Evolutionary conservation across 805 yeast species (phyloP).

Genomic region (Barnettozyma californica): DNA sequence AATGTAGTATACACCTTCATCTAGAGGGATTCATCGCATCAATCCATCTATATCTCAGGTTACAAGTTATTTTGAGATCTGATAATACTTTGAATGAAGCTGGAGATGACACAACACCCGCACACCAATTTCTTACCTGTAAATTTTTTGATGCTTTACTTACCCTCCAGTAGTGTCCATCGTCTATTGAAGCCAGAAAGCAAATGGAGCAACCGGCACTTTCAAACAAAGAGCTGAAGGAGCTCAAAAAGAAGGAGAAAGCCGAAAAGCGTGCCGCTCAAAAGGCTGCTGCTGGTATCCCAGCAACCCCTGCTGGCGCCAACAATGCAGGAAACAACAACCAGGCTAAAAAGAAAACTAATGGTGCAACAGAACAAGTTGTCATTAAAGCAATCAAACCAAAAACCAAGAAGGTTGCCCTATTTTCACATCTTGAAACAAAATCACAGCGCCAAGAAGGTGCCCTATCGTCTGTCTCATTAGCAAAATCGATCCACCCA

Average conservation of each 20-base stretch:
- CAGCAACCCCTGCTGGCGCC: conserved; percentile 26
- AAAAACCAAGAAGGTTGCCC: conserved; percentile 46
- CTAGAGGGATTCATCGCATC: not conserved
- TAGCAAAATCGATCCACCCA: conserved; percentile 69
- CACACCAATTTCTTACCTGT: not conserved
- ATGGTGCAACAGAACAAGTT: not conserved
- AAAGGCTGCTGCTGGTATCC: conserved; percentile 62
- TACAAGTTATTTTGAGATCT: not conserved
- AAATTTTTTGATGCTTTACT: not conserved
- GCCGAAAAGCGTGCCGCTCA: conserved; percentile 90
- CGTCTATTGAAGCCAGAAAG: not conserved
- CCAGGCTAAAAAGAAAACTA: conserved; percentile 1
- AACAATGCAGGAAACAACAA: conserved; percentile 23
- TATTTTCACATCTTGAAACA: conserved; percentile 77
- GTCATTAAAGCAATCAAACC: not conserved
- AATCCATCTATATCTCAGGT: no score
- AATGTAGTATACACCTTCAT: not conserved
- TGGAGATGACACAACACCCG: conserved; percentile 1
- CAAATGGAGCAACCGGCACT: conserved; percentile 30
- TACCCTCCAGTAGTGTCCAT: no score
- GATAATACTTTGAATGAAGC: not conserved
- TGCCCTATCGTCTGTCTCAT: conserved; percentile 19
- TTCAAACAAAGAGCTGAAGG: conserved; percentile 80
- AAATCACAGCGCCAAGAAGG: conserved; percentile 61
- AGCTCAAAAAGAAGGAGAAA: conserved; percentile 80